Evolutionary conservation across 2,329 filamentous ascomycete genomes (phyloP).

Genomic region (Xylaria sp.): DNA sequence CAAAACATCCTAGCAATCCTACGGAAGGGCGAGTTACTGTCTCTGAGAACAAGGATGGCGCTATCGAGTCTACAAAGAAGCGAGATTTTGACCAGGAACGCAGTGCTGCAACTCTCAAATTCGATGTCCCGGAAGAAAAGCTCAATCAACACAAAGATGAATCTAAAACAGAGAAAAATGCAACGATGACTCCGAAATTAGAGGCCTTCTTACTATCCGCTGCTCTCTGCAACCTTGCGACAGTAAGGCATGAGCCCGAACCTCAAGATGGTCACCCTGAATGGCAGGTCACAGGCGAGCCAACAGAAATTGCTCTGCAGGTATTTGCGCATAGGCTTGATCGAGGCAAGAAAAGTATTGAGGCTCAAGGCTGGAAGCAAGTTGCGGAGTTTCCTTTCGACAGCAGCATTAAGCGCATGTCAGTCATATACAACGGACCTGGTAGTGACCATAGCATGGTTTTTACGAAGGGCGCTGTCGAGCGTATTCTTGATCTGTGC

Average conservation of each 20-base stretch:
- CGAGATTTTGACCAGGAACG: constrained; percentile 69
- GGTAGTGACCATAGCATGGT: constrained; percentile 59
- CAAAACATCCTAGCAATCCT: constrained; percentile 69
- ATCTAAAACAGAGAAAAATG: constrained; percentile 49
- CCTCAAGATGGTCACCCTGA: constrained; percentile 62
- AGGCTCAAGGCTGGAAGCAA: constrained; percentile 67
- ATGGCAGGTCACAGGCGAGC: constrained; percentile 76
- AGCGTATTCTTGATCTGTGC: constrained; percentile 68
- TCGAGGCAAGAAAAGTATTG: constrained; percentile 64
- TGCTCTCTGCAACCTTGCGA: constrained; percentile 73
- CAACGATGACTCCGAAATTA: constrained; percentile 61
- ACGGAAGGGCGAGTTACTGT: constrained; percentile 66
- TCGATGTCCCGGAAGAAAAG: constrained; percentile 70
- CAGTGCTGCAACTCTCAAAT: constrained; percentile 68
- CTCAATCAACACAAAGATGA: constrained; percentile 53
- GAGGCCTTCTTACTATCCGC: constrained; percentile 64
- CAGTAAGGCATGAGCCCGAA: constrained; percentile 64
- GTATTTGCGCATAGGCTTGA: constrained; percentile 78
- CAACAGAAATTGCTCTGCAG: constrained; percentile 80
- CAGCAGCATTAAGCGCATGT: constrained; percentile 82
- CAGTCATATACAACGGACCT: constrained; percentile 72
- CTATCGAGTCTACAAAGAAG: constrained; percentile 52
- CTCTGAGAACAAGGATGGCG: constrained; percentile 52
- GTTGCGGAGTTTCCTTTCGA: constrained; percentile 82
- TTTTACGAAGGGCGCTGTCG: constrained; percentile 71